phyloP scores from a whole-genome alignment of 257 asterid species.

The Apocynum venetum region DNA sequence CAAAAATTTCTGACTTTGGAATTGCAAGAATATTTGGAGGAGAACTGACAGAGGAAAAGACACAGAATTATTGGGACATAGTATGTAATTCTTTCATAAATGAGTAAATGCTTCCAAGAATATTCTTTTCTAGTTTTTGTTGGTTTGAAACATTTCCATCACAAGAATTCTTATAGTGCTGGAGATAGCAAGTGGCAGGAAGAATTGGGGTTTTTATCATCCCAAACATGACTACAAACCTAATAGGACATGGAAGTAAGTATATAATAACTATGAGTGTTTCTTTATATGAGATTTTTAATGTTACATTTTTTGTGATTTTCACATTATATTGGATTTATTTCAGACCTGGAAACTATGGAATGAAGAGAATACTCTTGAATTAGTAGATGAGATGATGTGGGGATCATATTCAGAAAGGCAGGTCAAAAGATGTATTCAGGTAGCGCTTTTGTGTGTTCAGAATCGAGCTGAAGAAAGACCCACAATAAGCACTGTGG shows the following conservation, averaged over 20 bases:
- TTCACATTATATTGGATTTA: background rate
- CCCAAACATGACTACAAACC: conserved; percentile 24
- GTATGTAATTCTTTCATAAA: conserved; percentile 8
- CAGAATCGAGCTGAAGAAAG: conserved; percentile 47
- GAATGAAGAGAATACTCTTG: conserved; percentile 38
- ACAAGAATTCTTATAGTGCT: conserved; percentile 11
- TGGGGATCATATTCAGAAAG: conserved; percentile 7
- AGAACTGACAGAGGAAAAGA: conserved; percentile 20
- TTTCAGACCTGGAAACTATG: conserved; percentile 63
- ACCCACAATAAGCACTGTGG: conserved; percentile 43
- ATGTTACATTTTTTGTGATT: background rate
- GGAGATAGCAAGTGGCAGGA: conserved; percentile 35
- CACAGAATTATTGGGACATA: conserved; percentile 33
- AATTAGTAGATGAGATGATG: conserved; percentile 38
- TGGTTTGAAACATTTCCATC: background rate
- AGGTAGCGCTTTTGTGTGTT: conserved; percentile 51
- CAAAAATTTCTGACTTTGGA: conserved; percentile 35
- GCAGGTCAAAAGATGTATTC: conserved; percentile 48
- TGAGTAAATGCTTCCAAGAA: background rate
- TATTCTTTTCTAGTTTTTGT: background rate
- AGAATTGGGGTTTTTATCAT: conserved; percentile 23
- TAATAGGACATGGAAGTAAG: conserved; percentile 29
- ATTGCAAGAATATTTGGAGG: conserved; percentile 29
- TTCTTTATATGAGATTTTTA: background rate
- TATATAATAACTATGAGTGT: background rate